Percentiles rank a stretch among this genome's conserved stretches.
Evolutionary conservation across 805 yeast genomes (phyloP).

Genomic region (Metschnikowia sp.): DNA sequence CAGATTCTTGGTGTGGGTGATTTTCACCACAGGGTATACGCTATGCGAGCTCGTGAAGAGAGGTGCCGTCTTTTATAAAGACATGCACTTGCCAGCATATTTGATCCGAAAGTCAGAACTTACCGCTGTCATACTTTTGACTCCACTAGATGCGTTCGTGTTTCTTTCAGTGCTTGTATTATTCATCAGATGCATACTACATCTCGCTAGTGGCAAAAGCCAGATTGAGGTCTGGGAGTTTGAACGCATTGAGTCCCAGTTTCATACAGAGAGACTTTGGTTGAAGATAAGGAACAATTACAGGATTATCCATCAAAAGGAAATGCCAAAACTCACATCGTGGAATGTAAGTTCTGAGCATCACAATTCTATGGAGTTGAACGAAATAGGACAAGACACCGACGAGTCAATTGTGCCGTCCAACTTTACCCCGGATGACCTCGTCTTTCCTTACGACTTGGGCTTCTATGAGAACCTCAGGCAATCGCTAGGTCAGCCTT

Average conservation of each 20-base stretch:
- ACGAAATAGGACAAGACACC: neutral
- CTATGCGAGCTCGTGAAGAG: constrained; percentile 40
- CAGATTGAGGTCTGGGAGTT: constrained; percentile 92
- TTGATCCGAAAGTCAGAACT: constrained; percentile 52
- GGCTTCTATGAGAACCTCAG: constrained; percentile 55
- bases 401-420: constrained; percentile 25
- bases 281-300: constrained; percentile 44
- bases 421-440: constrained; percentile 53
- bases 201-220: constrained; percentile 67
- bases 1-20: constrained; percentile 69
- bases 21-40: constrained; percentile 48
- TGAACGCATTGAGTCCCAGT: constrained; percentile 73
- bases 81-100: constrained; percentile 54
- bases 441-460: constrained; percentile 82
- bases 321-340: constrained; percentile 44
- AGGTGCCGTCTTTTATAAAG: constrained; percentile 42
- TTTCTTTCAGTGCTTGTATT: constrained; percentile 56
- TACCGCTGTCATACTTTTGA: constrained; percentile 49
- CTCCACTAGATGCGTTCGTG: constrained; percentile 59
- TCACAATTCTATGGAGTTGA: neutral
- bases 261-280: constrained; percentile 55
- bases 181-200: constrained; percentile 56
- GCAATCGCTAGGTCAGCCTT: constrained; percentile 57
- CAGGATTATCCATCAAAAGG: constrained; percentile 34
- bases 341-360: constrained; percentile 36